Base-by-base conservation (phyloP, 2,329 filamentous ascomycete species). In the Eutypa lata region DNA sequence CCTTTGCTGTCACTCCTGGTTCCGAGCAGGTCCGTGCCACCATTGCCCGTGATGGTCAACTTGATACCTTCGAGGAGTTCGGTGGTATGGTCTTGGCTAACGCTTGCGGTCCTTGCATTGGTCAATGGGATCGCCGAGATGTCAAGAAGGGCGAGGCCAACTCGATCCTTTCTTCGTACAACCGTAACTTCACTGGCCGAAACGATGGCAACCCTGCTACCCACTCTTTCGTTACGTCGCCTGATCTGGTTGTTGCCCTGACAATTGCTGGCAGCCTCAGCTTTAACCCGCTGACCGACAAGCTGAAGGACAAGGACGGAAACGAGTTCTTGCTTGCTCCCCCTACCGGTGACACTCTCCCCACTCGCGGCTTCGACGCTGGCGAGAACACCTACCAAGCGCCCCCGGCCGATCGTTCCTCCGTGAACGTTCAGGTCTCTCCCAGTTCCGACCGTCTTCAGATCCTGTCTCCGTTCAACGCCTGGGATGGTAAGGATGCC, bases 171-270 rank as follows among this genome's bases (percentile, higher is more conserved):
- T 97, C 92, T 46, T 97, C 94, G 26, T 99, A 97, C 87, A 99
- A 99, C 88, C 91, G 94, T 76, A 97, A 99, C 86, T 97, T 99
- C 81, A 97, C 93, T 57, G 93, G 93, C 62, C 91, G 94, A 71
- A 97, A 97, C 74, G 92, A 96, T 65, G 91, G 90, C 62, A 97
- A 96, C 82, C 91, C 91, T 40, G 91, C 91, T 51, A 96, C 91
- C 49, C 91, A 96, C 80, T 90, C 90, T 53, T 96, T 96, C 73
- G 91, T 96, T 62, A 88, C 91, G 59, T 96, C 91, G 7, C 91
- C 91, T 52, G 91, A 96, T 71, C 79, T 96, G 57, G 91, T 95
- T 43, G 90, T 95, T 50, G 91, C 91, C 61, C 77, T 96, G 79
- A 86, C 88, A 55, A 84, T 95, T 68, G 91, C 91, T 52, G 91